Evolutionary conservation across 2,329 filamentous ascomycete species (phyloP), one percentile per base, ranked within the genome.

Genomic region (Aspergillus terreus): DNA sequence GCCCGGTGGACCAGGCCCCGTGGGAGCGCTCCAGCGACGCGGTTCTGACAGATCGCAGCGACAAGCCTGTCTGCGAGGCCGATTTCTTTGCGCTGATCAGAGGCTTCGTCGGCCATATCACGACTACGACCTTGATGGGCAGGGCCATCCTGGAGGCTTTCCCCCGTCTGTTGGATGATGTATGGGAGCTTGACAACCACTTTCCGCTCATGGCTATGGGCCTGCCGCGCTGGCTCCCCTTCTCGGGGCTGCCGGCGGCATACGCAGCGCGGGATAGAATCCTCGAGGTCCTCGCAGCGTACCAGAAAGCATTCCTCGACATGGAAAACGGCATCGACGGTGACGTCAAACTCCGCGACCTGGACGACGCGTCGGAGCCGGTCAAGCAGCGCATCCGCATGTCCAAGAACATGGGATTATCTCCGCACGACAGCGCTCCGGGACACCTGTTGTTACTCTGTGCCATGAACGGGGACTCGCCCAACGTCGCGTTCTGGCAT

Each of bases 1-100:
- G 81, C 15, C 70, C 77, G 2, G 81, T 87, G 21, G 84, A 87
- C 60, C 81, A 85, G 54, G 76, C 77, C 58, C 72, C 73, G 2
- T 87, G 84, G 84, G 84, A 87, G 62, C 77, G 81, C 32, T 69
- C 65, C n/a, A 76, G 72, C 15, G 66, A 74, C 9, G 71, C 79
- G 1, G 67, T 68, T 2, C 65, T 74, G 9, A 63, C 71, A 4
- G 76, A 78, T 14, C 58, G 69, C 2, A 64, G 67, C n/a, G 59
- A 62, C 32, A 54, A 63, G 14, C 66, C 70, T 25, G 72, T 78
- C 48, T 81, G 77, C 12, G 81, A 85, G 57, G 72, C 76, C 11
- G 73, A 74, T 53, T 64, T 84, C 1, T 74, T 77, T 56, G 67
- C 75, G 3, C 70, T 87, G 5, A 67, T 84, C 19, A 72, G 80